A percentile compares a stretch with the other conserved stretches of the same genome.
Conservation (phyloP, 129 eudicot genomes). For the Apium graveolens region DNA sequence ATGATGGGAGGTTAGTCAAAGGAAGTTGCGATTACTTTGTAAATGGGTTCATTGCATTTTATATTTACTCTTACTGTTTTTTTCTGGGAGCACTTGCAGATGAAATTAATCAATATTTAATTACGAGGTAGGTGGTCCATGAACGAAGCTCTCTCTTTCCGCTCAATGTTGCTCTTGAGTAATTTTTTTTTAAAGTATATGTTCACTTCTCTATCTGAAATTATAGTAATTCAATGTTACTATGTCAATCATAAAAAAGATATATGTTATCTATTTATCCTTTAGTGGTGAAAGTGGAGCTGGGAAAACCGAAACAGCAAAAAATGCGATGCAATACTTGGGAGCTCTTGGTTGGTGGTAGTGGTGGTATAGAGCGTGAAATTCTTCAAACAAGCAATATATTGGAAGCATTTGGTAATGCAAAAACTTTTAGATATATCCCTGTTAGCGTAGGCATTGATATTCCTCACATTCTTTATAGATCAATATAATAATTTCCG, state of each 20-base stretch:
- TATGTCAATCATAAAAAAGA: background rate
- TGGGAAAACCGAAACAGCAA: constrained; percentile 11
- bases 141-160: background rate
- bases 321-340: constrained; percentile 4
- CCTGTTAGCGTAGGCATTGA: no score
- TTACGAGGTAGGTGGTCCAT: background rate
- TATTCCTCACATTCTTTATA: background rate
- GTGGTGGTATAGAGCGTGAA: constrained; percentile 8
- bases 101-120: background rate
- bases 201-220: background rate
- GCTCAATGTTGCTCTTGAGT: background rate
- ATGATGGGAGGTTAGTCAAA: constrained; percentile 25
- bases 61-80: background rate
- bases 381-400: background rate
- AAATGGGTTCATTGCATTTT: background rate
- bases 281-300: constrained; percentile 7
- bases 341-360: constrained; percentile 7
- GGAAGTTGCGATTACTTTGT: background rate
- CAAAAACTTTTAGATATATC: constrained; percentile 9
- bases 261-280: background rate
- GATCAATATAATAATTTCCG: background rate
- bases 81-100: background rate
- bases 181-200: background rate
- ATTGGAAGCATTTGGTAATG: constrained; percentile 10
- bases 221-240: background rate